Evolutionary conservation across 2,329 filamentous ascomycete species (phyloP).

Genomic region (Clarireedia monteithiana): DNA sequence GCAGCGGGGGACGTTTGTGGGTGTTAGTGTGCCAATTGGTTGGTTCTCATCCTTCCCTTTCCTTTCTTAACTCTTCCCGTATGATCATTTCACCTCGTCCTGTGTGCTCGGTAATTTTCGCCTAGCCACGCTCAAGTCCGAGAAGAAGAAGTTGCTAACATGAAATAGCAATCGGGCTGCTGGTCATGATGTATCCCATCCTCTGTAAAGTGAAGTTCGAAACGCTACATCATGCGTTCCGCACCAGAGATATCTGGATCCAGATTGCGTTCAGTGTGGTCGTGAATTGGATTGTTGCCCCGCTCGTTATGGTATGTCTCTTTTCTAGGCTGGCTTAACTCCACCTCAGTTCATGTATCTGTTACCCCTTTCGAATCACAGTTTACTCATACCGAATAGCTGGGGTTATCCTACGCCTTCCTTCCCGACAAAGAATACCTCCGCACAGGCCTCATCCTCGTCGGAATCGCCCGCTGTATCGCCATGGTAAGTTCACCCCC

Average conservation of each 20-base stretch:
- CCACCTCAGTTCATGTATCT: background rate
- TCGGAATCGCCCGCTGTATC: conserved; percentile 79
- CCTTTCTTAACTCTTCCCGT: background rate
- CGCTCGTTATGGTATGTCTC: conserved; percentile 61
- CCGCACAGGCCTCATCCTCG: conserved; percentile 66
- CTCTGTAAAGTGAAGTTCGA: conserved; percentile 81
- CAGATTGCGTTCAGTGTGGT: conserved; percentile 72
- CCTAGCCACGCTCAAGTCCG: no score
- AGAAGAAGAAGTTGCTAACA: background rate
- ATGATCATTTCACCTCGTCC: no score
- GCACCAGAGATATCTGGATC: conserved; percentile 58
- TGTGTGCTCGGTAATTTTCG: no score
- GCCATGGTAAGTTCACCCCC: conserved; percentile 59
- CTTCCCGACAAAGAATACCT: conserved; percentile 50
- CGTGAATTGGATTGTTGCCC: conserved; percentile 77
- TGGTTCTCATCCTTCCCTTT: conserved; percentile 18
- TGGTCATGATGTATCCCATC: conserved; percentile 94
- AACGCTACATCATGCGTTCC: conserved; percentile 59
- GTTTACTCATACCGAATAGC: conserved; percentile 25
- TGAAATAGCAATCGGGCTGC: conserved; percentile 59
- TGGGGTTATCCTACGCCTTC: conserved; percentile 60
- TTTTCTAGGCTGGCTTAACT: background rate
- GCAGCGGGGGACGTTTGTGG: conserved; percentile 53
- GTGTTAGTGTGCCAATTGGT: conserved; percentile 57
- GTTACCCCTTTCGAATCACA: no score